These are phyloP conservation scores for Juglanconis juglandina DNA, from an alignment of 2,329 filamentous ascomycete genomes.

Conservation along the genomic window DNA sequence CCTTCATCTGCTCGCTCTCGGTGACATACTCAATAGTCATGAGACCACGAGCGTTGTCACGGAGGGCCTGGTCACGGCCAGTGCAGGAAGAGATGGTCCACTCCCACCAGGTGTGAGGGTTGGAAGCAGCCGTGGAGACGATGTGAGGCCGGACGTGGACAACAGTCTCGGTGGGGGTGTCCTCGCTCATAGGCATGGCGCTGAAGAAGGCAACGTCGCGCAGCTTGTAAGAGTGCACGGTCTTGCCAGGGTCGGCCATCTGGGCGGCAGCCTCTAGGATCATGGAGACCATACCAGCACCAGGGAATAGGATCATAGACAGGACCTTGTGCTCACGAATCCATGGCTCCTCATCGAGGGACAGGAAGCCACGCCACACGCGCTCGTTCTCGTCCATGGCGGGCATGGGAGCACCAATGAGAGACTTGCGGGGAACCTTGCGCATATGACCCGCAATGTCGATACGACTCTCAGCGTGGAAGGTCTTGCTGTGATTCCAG, in stretches of 20 bases:
- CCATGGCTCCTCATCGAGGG: constrained; percentile 17
- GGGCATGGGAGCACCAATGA: constrained; percentile 10
- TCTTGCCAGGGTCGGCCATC: constrained; percentile 22
- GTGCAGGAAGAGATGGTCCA: constrained; percentile 15
- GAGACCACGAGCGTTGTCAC: constrained; percentile 15
- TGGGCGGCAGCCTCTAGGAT: constrained; percentile 12
- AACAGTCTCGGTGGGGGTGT: constrained; percentile 13
- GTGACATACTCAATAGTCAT: constrained; percentile 13
- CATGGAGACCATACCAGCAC: constrained; percentile 16
- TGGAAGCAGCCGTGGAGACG: constrained; percentile 6
- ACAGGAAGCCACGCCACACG: constrained; percentile 15
- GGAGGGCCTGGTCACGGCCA: constrained; percentile 10
- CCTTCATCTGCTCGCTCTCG: constrained; percentile 13
- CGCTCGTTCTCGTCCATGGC: constrained; percentile 17
- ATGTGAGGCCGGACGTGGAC: constrained; percentile 12
- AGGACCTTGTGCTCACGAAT: constrained; percentile 16
- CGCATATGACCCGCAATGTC: constrained; percentile 37
- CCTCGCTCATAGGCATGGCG: constrained; percentile 14
- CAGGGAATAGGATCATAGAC: constrained; percentile 16
- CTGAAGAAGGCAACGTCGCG: constrained; percentile 13
- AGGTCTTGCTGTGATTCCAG: constrained; percentile 41
- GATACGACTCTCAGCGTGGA: constrained; percentile 18
- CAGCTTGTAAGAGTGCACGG: constrained; percentile 2
- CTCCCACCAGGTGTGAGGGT: constrained; percentile 14
- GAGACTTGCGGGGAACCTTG: constrained; percentile 12